Evolutionary conservation across 1,284 basidiomycete species (phyloP).

Genomic region (Takashimella tepidaria): DNA sequence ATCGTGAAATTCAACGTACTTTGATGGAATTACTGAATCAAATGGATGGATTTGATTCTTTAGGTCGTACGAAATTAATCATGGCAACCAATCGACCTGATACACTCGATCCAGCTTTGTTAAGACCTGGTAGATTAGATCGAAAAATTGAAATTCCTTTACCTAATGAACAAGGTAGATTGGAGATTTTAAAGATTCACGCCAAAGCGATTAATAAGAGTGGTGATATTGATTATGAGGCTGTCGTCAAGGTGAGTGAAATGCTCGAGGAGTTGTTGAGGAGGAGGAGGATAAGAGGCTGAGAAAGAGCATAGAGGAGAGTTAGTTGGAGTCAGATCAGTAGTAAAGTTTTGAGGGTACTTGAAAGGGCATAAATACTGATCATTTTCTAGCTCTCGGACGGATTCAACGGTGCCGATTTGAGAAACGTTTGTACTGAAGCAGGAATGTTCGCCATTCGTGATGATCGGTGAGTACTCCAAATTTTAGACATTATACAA

Average conservation of each 20-base stretch:
- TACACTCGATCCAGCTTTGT: constrained; percentile 92
- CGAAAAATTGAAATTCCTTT: constrained; percentile 97
- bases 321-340: too few species aligned
- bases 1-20: constrained; percentile 97
- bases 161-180: constrained; percentile 88
- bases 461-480: constrained; percentile 68
- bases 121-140: constrained; percentile 93
- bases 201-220: constrained; percentile 89
- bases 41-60: constrained; percentile 98
- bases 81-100: constrained; percentile 98
- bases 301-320: too few species aligned
- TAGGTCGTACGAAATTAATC: constrained; percentile 94
- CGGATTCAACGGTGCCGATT: constrained; percentile 89
- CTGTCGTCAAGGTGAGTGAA: constrained; percentile 82
- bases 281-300: too few species aligned
- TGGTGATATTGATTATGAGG: constrained; percentile 92
- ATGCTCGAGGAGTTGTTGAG: too few species aligned
- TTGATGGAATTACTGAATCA: constrained; percentile 99
- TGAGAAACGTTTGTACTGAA: constrained; percentile 95
- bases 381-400: constrained; percentile 72
- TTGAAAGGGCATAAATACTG: too few species aligned
- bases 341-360: too few species aligned
- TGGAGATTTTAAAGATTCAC: constrained; percentile 98
- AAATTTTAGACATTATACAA: too few species aligned
- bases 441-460: constrained; percentile 99